These are phyloP conservation scores for Penicillium crystallinum DNA, from an alignment of 495 filamentous ascomycete genomes.

Conservation along the genomic window DNA sequence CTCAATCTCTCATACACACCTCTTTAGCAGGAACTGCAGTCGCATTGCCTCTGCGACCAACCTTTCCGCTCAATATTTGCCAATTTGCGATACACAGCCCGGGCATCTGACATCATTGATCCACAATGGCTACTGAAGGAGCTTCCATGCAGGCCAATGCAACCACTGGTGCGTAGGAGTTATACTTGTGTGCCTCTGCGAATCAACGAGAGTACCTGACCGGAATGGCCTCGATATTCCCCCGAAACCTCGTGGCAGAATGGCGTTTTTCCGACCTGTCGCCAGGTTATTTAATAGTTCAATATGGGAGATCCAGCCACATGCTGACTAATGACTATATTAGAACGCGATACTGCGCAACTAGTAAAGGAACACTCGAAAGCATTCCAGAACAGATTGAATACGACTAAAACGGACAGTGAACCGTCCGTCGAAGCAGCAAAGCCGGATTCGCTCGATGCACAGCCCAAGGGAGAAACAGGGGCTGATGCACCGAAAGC, in stretches of 20 bases:
- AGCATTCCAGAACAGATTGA: constrained; percentile 13
- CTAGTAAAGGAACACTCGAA: constrained; percentile 10
- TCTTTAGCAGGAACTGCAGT: constrained; percentile 8
- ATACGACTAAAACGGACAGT: constrained; percentile 16
- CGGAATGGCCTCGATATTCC: not conserved
- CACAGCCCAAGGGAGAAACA: not conserved
- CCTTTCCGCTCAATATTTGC: not conserved
- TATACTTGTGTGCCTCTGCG: not conserved
- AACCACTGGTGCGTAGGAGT: constrained; percentile 20
- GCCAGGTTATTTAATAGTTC: not conserved
- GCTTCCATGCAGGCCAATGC: constrained; percentile 7
- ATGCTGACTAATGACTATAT: constrained; percentile 16
- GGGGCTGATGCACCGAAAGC: not conserved
- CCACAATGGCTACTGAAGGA: constrained; percentile 27
- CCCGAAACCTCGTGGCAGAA: not conserved
- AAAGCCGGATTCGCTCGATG: not conserved
- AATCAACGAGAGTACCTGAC: not conserved
- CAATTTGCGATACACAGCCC: constrained; percentile 1
- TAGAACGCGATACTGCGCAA: constrained; percentile 3
- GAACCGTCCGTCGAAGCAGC: not conserved
- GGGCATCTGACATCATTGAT: constrained; percentile 23
- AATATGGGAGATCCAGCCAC: not conserved
- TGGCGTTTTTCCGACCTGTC: not conserved
- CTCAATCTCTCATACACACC: not conserved
- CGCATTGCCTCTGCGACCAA: constrained; percentile 15